Conservation (phyloP, 805 yeast species). For the Sugiyamaella mastotermitis region DNA sequence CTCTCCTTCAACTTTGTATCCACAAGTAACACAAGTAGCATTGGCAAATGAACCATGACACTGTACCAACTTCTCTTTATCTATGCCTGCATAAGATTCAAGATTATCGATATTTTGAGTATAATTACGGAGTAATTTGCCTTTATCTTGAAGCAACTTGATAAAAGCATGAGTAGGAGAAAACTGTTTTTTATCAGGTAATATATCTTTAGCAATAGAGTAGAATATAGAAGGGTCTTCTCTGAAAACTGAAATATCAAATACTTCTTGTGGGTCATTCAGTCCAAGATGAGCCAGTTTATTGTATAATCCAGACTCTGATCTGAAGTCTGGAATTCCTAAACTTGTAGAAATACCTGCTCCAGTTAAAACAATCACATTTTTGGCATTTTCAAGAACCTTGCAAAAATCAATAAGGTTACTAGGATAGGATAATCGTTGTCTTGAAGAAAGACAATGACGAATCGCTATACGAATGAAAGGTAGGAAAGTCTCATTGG, state of each 20-base stretch:
- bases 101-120: conserved; percentile 89
- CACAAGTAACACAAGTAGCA: conserved; percentile 79
- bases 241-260: conserved; percentile 63
- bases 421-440: conserved; percentile 22
- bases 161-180: conserved; percentile 83
- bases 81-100: conserved; percentile 74
- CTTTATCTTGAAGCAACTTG: conserved; percentile 63
- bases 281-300: conserved; percentile 61
- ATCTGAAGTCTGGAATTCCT: conserved; percentile 90
- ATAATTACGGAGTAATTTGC: conserved; percentile 73
- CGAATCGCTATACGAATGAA: conserved; percentile 13
- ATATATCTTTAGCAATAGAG: conserved; percentile 76
- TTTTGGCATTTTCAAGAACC: conserved; percentile 48
- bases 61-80: conserved; percentile 63
- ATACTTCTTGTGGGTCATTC: conserved; percentile 86
- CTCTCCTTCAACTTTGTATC: conserved; percentile 58
- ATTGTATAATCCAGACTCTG: conserved; percentile 79
- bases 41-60: conserved; percentile 91
- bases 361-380: conserved; percentile 74
- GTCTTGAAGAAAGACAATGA: conserved; percentile 27
- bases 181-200: conserved; percentile 54
- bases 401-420: conserved; percentile 54
- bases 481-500: conserved; percentile 11
- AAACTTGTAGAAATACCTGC: conserved; percentile 89
- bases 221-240: conserved; percentile 77